Conservation (phyloP, 2,329 filamentous ascomycete genomes). For the Corinectria fuckeliana region DNA sequence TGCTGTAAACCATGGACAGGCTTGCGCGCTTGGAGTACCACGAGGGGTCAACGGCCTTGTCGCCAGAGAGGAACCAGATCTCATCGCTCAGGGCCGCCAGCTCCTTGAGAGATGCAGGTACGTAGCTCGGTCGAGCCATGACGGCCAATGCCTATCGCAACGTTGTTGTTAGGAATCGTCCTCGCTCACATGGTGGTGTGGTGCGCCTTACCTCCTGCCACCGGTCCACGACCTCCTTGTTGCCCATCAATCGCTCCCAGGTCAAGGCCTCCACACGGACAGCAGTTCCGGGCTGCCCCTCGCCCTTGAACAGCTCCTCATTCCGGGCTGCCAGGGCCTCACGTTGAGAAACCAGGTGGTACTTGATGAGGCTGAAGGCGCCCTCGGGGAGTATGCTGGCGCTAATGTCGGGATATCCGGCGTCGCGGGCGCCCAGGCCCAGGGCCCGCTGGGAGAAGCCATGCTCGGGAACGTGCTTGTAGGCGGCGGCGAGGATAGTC, state of each 20-base stretch:
- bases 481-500: slow-evolving; percentile 81
- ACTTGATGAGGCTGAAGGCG: slow-evolving; percentile 81
- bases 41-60: slow-evolving; percentile 78
- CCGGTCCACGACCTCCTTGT: slow-evolving; percentile 72
- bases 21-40: slow-evolving; percentile 79
- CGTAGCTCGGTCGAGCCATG: slow-evolving; percentile 84
- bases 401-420: slow-evolving; percentile 86
- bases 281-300: slow-evolving; percentile 54
- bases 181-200: background rate
- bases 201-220: slow-evolving; percentile 81
- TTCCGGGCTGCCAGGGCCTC: slow-evolving; percentile 58
- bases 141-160: slow-evolving; percentile 77
- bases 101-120: slow-evolving; percentile 78
- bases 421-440: slow-evolving; percentile 78
- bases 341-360: slow-evolving; percentile 74
- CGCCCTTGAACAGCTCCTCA: slow-evolving; percentile 48
- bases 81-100: slow-evolving; percentile 86
- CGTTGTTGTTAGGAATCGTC: slow-evolving; percentile 18
- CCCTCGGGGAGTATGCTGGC: slow-evolving; percentile 82
- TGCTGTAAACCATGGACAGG: slow-evolving; percentile 67
- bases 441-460: slow-evolving; percentile 83
- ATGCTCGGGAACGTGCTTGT: slow-evolving; percentile 76
- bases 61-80: slow-evolving; percentile 86
- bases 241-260: slow-evolving; percentile 79
- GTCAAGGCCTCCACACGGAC: slow-evolving; percentile 74